phyloP scores from a whole-genome alignment of 768 basidiomycete species.

The Clavulina sp. region DNA sequence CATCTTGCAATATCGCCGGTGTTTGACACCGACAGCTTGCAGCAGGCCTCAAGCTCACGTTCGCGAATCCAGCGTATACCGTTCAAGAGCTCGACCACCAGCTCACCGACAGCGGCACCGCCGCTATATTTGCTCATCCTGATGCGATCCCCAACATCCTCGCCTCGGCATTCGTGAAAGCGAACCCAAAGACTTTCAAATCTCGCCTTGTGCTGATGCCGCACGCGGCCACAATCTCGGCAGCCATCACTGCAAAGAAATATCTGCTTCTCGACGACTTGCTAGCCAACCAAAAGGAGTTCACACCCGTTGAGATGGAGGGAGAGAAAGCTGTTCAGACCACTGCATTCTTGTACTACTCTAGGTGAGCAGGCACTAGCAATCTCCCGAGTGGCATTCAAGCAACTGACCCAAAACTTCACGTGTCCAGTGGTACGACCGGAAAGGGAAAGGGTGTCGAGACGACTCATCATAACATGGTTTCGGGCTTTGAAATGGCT shows the following conservation, averaged over 20 bases:
- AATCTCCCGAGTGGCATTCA: no score
- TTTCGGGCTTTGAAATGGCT: background rate
- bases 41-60: constrained; percentile 48
- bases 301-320: constrained; percentile 26
- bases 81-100: constrained; percentile 53
- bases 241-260: constrained; percentile 33
- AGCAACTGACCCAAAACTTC: no score
- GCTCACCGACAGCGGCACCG: constrained; percentile 46
- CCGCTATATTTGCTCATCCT: constrained; percentile 47
- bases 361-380: no score
- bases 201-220: constrained; percentile 40
- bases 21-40: constrained; percentile 22
- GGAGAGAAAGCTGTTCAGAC: background rate
- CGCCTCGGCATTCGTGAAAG: constrained; percentile 26
- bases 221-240: constrained; percentile 35
- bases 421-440: constrained; percentile 55
- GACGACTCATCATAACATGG: constrained; percentile 8
- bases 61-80: constrained; percentile 58
- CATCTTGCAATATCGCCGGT: background rate
- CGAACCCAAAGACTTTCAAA: constrained; percentile 35
- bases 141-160: constrained; percentile 35
- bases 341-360: background rate
- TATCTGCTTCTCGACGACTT: background rate
- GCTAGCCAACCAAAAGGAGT: background rate
- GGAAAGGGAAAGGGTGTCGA: constrained; percentile 59